Evolutionary conservation across 169 alveolate genomes (phyloP).

Genomic region (Amoebophrya sp.): DNA sequence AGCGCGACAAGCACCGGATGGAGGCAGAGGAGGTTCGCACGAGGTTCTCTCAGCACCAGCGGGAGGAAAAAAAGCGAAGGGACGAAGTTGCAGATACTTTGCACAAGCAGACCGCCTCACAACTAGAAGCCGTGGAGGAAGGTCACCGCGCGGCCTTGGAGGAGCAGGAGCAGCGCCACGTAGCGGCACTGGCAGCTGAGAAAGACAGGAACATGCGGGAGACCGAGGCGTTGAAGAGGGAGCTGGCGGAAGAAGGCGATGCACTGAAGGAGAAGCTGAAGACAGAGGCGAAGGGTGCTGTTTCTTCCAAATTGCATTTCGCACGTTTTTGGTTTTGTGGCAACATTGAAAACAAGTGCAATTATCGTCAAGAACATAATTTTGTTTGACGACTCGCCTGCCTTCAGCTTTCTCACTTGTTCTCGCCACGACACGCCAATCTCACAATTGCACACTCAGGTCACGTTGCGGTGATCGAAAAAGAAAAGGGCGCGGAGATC

Average conservation of each 20-base stretch:
- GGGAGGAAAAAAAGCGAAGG: background rate
- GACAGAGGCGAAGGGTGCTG: background rate
- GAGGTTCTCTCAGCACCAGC: background rate
- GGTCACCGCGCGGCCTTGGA: background rate
- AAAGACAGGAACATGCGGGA: background rate
- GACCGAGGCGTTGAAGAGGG: background rate
- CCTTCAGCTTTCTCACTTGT: too few species aligned
- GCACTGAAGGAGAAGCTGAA: background rate
- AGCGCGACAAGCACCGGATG: background rate
- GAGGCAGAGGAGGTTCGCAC: background rate
- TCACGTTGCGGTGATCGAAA: background rate
- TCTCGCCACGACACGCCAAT: background rate
- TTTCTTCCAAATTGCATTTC: background rate
- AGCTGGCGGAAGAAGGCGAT: background rate
- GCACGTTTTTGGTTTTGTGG: background rate
- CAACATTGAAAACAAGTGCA: too few species aligned
- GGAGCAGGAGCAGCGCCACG: background rate
- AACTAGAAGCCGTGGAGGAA: background rate
- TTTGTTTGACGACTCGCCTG: too few species aligned
- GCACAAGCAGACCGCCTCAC: too few species aligned
- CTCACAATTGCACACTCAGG: background rate
- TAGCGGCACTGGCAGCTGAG: background rate
- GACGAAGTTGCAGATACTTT: background rate
- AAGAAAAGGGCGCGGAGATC: background rate
- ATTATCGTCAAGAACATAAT: too few species aligned